Percentiles rank a stretch among this genome's conserved stretches.
phyloP scores from a whole-genome alignment of 2,329 filamentous ascomycete species.

The Xylariaceae sp. region DNA sequence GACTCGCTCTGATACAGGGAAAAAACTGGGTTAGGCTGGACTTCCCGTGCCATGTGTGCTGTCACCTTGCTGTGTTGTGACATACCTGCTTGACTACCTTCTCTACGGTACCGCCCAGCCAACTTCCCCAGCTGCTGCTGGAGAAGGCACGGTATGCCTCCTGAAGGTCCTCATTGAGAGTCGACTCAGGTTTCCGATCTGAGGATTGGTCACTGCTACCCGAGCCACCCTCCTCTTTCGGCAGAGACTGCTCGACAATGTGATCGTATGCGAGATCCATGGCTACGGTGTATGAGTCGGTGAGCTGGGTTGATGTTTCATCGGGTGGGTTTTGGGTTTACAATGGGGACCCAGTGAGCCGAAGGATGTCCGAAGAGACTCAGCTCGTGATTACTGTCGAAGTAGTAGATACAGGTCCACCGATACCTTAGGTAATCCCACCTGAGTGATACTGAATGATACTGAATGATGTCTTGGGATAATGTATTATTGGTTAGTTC shows the following conservation, averaged over 20 bases:
- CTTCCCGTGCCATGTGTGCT: not conserved
- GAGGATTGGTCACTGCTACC: constrained; percentile 13
- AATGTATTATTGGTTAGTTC: constrained; percentile 10
- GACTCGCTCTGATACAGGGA: constrained; percentile 68
- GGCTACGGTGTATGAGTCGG: constrained; percentile 14
- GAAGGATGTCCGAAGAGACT: not conserved
- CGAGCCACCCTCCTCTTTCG: constrained; percentile 52
- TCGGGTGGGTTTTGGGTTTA: constrained; percentile 14
- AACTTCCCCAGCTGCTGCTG: constrained; percentile 87
- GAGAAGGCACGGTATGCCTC: constrained; percentile 96
- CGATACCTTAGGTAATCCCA: too few species aligned
- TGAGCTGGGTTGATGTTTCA: constrained; percentile 14
- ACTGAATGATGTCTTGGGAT: constrained; percentile 22
- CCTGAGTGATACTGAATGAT: too few species aligned
- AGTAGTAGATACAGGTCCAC: constrained; percentile 6
- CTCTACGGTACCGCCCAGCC: constrained; percentile 86
- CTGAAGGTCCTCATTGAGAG: constrained; percentile 87
- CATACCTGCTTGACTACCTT: constrained; percentile 90
- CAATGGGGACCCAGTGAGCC: constrained; percentile 16
- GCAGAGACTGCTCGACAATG: constrained; percentile 82
- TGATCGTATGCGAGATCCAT: constrained; percentile 99
- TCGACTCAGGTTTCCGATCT: constrained; percentile 49
- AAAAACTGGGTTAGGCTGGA: constrained; percentile 17
- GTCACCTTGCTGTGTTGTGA: constrained; percentile 2
- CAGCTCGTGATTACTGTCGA: constrained; percentile 3